Evolutionary conservation across 2,329 filamentous ascomycete genomes (phyloP), one percentile per base, ranked within the genome.

Genomic region (Ceratocystis cacaofunesta): DNA sequence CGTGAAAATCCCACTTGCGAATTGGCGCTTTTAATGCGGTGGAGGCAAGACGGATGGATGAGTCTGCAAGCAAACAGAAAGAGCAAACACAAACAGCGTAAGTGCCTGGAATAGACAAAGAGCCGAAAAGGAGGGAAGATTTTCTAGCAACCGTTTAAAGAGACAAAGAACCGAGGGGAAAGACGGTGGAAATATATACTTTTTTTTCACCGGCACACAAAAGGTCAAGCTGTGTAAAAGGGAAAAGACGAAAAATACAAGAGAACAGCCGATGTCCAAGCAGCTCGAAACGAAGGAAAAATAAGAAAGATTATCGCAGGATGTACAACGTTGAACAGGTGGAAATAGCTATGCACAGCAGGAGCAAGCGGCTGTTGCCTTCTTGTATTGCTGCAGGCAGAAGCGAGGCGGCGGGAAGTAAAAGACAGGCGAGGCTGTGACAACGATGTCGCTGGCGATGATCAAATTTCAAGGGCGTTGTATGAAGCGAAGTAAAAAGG

Each of bases 101-200:
- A 65, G 32, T 22, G 50, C 36, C 63, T 60, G 44, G 55, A 65
- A 65, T 43, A 61, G 63, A 61, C 63, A 65, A 65, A 65, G 36
- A 60, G 63, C 44, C 55, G 36, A 32, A 58, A 58, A 58, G 5
- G 28, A 58, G 52, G 25, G 15, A 30, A 58, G n/a, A 4, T n/a
- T 17, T 32, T 57, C 43, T 7, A 19, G 63, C 12, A 22, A 52
- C 48, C 12, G 48, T 6, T 19, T 12, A 3, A 52, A 52, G 48
- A 25, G 8, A 15, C 19, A 10, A 25, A 52, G 8, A 25, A 52
- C 19, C 1, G 19, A 52, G 7, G 48, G 19, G 19, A 52, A 17
- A 52, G 15, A 28, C 4, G 48, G 25, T 41, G 36, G 3, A 41
- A 41, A 41, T 41, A 41, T 41, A 41, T 41, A 41, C 36, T 41